A percentile compares a stretch with the other conserved stretches of the same genome.
phyloP scores from a whole-genome alignment of 2,329 filamentous ascomycete genomes.

The Penicillium nordicum region DNA sequence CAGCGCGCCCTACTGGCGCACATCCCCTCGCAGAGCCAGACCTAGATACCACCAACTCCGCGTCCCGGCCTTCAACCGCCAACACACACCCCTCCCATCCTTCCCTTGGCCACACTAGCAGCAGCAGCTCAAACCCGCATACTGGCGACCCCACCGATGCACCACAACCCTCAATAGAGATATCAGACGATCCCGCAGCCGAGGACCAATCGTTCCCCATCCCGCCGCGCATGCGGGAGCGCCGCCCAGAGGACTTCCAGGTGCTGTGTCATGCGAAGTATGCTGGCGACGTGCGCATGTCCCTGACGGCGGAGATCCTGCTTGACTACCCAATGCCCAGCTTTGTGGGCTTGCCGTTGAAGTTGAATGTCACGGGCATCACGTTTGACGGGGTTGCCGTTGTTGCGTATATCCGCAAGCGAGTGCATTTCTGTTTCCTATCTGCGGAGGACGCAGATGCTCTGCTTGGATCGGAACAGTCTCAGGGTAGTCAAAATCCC shows the following conservation, averaged over 20 bases:
- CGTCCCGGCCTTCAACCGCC: constrained; percentile 45
- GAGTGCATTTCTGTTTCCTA: constrained; percentile 90
- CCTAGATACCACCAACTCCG: constrained; percentile 36
- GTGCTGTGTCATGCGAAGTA: constrained; percentile 90
- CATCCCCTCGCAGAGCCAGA: constrained; percentile 33
- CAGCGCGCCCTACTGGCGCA: constrained; percentile 14
- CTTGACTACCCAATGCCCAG: constrained; percentile 98
- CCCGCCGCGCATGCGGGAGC: constrained; percentile 63
- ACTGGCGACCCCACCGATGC: constrained; percentile 25
- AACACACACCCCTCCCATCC: constrained; percentile 34
- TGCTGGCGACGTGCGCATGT: constrained; percentile 78
- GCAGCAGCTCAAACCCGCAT: constrained; percentile 27
- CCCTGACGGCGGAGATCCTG: constrained; percentile 89
- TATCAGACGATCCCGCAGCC: constrained; percentile 18
- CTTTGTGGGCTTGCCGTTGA: constrained; percentile 92
- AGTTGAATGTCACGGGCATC: constrained; percentile 89
- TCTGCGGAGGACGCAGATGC: constrained; percentile 86
- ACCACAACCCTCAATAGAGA: constrained; percentile 21
- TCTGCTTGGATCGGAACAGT: constrained; percentile 55
- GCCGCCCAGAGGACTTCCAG: constrained; percentile 80
- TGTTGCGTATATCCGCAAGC: constrained; percentile 81
- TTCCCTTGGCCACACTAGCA: constrained; percentile 22
- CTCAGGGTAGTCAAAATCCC: constrained; percentile 26
- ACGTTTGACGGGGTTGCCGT: constrained; percentile 95
- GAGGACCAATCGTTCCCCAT: constrained; percentile 30